Base-by-base conservation (phyloP, 1,284 basidiomycete genomes). In the Ceratobasidium theobromae region DNA sequence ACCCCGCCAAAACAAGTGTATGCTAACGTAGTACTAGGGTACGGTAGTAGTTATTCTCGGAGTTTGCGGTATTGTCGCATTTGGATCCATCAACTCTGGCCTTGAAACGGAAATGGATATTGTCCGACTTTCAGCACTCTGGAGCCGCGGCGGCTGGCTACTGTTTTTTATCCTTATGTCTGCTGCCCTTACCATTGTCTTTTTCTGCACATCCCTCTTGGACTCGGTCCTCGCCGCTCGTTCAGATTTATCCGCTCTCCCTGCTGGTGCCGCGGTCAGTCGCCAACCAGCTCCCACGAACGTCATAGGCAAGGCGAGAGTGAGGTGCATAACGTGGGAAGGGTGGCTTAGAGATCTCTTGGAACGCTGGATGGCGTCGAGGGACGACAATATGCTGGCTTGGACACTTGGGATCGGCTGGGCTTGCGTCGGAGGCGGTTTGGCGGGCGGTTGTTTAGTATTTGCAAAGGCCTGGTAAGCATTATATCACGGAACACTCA, bases 331-430 rank as follows among this genome's bases (percentile, higher is more conserved):
- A 6, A 72, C 72, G 11, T 67, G 79, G 9, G 84, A 90, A 75
- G 73, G 75, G 32, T 81, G 81, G 76, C 73, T 89, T 18, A 82
- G 85, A 40, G 80, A 82, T 65, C 79, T 79, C 71, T 76, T 96
- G 51, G 93, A 95, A 73, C 71, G 75, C 0, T 89, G 92, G 86
- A 88, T 88, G 1, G 85, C 83, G 21, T 80, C 87, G 3, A 87
- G 91, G 69, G 87, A 89, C 70, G 94, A 97, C 72, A 87, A 84
- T 71, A 85, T 87, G 49, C 79, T 97, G 51, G 86, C 87, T 3
- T 96, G 93, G 89, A 87, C 91, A 14, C 82, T 95, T 51, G 95
- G 94, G 4, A 91, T 97, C 54, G 89, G 88, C 0, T 98, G 94
- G 94, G 89, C 92, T 1, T 93, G 92, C 67, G 87, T 86, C 62